These are phyloP conservation scores for Pterula multifida DNA, from an alignment of 1,284 basidiomycete genomes.

Conservation along the genomic window DNA sequence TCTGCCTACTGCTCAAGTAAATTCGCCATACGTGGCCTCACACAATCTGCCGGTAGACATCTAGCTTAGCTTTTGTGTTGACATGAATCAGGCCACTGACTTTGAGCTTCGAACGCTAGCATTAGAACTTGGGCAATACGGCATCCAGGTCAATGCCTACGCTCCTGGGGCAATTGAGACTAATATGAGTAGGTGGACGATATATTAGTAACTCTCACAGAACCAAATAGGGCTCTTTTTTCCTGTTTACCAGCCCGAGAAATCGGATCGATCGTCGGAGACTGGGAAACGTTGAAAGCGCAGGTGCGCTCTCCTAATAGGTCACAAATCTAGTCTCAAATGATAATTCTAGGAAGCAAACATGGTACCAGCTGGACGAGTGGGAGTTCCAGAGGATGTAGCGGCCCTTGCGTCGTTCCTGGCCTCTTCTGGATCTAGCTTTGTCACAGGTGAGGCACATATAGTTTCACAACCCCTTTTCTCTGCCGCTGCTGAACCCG, in stretches of 20 bases:
- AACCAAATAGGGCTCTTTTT: background rate
- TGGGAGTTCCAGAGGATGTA: conserved; percentile 14
- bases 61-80: background rate
- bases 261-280: background rate
- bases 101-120: conserved; percentile 3
- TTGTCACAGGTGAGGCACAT: conserved; percentile 14
- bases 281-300: background rate
- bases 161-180: conserved; percentile 12
- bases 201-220: background rate
- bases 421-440: conserved; percentile 13
- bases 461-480: background rate
- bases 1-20: conserved; percentile 1
- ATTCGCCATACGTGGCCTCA: conserved; percentile 9
- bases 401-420: conserved; percentile 15
- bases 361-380: conserved; percentile 8
- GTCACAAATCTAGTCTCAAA: background rate
- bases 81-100: background rate
- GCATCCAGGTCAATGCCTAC: conserved; percentile 15
- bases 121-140: conserved; percentile 10
- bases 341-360: background rate
- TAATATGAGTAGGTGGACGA: conserved; percentile 11
- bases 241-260: background rate
- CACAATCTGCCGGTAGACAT: conserved; percentile 5
- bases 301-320: background rate
- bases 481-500: too few species aligned